Base-by-base conservation (phyloP, 768 basidiomycete species). In the Astraeus odoratus region DNA sequence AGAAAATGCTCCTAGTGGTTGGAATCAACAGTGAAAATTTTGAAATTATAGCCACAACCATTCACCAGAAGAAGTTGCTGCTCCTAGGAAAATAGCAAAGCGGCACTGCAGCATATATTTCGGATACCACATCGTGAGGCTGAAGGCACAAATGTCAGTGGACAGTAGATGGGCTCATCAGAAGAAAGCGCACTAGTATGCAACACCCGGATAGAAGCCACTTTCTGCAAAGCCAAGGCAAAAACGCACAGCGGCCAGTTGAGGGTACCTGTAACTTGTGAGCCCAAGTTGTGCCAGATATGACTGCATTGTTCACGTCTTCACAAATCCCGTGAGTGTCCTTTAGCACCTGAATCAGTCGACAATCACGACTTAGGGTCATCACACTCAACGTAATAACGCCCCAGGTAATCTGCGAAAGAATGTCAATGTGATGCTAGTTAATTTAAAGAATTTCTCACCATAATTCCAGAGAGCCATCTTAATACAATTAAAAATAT, bases 191-290 rank as follows among this genome's bases (percentile, higher is more conserved):
- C 44, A 83, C 83, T 83, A 86, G 65, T 83, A 88, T 0, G 76
- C 74, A 8, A 86, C 80, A 20, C 83, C 83, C 9, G 85, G 83
- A 59, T 82, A 86, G 8, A 85, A 57, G 3, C 85, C 83, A 4
- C 81, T 79, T 61, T 87, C 85, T 0, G 81, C 74, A 2, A 81
- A 55, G 2, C 84, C 85, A 0, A 86, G 73, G 47, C 73, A 75
- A 6, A 78, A 61, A 8, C 81, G 74, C 8, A 67, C 69, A 16
- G 71, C 80, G 10, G 81, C 72, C 12, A 84, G 72, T 54, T 83
- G 75, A 8, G 73, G 73, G 54, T 80, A 84, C 20, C 82, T 83
- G 50, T 4, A 33, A 16, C 16, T n/a, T 20, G 19, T 42, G 4
- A 19, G 24, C 44, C 26, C 18, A 38, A 15, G 46, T 29, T n/a